Conservation (phyloP, 2,329 filamentous ascomycete species). For the Exophiala viscosa region DNA sequence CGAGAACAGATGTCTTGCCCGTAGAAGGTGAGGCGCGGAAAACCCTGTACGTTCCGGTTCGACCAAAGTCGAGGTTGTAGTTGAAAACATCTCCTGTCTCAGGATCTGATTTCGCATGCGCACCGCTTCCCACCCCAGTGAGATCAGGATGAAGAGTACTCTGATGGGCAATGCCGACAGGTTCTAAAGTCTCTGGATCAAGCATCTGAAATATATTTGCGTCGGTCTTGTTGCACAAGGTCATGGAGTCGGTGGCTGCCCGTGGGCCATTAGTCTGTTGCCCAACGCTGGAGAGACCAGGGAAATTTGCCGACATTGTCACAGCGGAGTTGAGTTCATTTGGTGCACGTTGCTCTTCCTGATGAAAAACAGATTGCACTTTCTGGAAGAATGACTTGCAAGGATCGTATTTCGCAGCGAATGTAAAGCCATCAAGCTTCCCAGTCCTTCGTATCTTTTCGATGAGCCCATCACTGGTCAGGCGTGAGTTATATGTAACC, state of each 20-base stretch:
- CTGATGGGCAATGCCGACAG: slow-evolving; percentile 62
- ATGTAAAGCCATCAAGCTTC: slow-evolving; percentile 55
- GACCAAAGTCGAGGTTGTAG: slow-evolving; percentile 66
- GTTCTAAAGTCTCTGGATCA: slow-evolving; percentile 68
- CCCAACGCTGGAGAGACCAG: slow-evolving; percentile 45
- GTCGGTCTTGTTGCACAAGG: slow-evolving; percentile 60
- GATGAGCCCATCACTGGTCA: slow-evolving; percentile 62
- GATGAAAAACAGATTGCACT: slow-evolving; percentile 58
- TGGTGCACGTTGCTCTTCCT: slow-evolving; percentile 25
- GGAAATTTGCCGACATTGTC: slow-evolving; percentile 62
- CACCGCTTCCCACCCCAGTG: slow-evolving; percentile 62
- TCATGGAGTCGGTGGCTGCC: slow-evolving; percentile 38
- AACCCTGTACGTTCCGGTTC: slow-evolving; percentile 60
- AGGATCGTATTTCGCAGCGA: slow-evolving; percentile 69
- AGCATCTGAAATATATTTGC: slow-evolving; percentile 56
- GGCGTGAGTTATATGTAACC: slow-evolving; percentile 68
- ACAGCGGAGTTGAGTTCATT: slow-evolving; percentile 60
- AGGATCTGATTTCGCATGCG: slow-evolving; percentile 70
- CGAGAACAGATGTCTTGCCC: slow-evolving; percentile 66
- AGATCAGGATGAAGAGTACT: slow-evolving; percentile 62
- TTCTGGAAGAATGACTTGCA: slow-evolving; percentile 72
- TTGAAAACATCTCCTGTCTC: slow-evolving; percentile 73
- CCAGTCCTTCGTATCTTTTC: slow-evolving; percentile 60
- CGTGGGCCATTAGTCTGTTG: slow-evolving; percentile 19
- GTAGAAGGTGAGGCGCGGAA: slow-evolving; percentile 62